Evolutionary conservation across 139 green algal species (phyloP).

Genomic region (Chlorella sp.): DNA sequence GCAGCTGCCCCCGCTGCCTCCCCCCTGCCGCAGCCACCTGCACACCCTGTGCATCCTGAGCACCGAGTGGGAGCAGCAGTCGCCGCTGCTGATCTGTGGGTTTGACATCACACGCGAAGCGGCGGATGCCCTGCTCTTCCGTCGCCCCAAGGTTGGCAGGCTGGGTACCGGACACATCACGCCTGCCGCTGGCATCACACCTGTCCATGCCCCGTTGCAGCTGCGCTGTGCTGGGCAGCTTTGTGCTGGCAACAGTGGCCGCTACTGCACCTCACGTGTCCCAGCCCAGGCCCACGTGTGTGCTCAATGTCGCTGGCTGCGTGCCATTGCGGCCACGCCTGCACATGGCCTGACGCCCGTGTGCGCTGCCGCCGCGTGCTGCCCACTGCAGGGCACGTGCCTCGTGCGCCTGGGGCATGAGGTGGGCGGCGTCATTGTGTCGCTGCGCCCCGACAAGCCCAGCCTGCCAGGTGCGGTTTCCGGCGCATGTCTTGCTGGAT

Average conservation of each 20-base stretch:
- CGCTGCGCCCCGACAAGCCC: not conserved
- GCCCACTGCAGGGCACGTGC: slow-evolving; percentile 20
- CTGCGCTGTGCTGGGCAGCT: too few species aligned
- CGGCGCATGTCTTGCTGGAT: not conserved
- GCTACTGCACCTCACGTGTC: too few species aligned
- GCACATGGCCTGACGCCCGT: too few species aligned
- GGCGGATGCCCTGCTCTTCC: slow-evolving; percentile 21
- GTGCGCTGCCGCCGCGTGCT: not conserved
- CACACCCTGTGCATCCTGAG: not conserved
- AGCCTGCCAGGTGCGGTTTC: not conserved
- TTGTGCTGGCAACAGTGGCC: too few species aligned
- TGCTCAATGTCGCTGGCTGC: too few species aligned
- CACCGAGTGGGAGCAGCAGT: slow-evolving; percentile 13
- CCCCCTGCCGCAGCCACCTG: slow-evolving; percentile 16
- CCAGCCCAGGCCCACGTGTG: too few species aligned
- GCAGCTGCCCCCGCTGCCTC: not conserved
- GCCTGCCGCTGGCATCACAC: too few species aligned
- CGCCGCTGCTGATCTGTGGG: slow-evolving; percentile 5
- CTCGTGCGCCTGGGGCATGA: slow-evolving; percentile 7
- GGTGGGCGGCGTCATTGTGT: slow-evolving; percentile 23
- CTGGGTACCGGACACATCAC: too few species aligned
- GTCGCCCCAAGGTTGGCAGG: slow-evolving; percentile 16
- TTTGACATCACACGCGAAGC: not conserved
- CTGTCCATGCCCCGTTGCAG: too few species aligned
- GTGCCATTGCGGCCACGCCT: too few species aligned